phyloP scores from a whole-genome alignment of 2,329 filamentous ascomycete species.

The Fusarium compactum region DNA sequence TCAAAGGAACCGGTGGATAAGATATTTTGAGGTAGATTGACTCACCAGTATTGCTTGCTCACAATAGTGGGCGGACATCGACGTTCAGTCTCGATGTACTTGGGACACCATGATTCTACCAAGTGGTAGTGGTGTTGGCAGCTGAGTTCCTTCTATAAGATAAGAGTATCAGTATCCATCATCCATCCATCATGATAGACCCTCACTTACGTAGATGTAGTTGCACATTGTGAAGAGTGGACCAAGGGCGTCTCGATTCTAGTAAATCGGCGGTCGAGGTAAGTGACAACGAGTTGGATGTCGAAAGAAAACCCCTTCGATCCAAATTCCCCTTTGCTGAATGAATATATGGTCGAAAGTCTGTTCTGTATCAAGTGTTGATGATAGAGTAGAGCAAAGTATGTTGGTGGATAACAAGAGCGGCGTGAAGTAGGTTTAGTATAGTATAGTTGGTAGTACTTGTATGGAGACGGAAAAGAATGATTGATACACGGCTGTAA shows the following conservation, averaged over 20 bases:
- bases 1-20: conserved; percentile 7
- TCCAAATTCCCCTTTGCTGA: background rate
- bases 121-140: conserved; percentile 65
- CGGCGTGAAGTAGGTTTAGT: conserved; percentile 21
- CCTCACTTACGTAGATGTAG: conserved; percentile 60
- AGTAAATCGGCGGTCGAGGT: conserved; percentile 5
- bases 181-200: background rate
- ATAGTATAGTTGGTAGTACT: background rate
- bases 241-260: conserved; percentile 8
- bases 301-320: background rate
- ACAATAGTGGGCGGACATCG: conserved; percentile 58
- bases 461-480: conserved; percentile 2
- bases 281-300: background rate
- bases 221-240: conserved; percentile 59
- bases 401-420: conserved; percentile 14
- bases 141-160: conserved; percentile 61
- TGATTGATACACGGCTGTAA: conserved; percentile 17
- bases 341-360: conserved; percentile 4
- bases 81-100: conserved; percentile 59
- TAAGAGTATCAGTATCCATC: conserved; percentile 22
- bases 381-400: conserved; percentile 4
- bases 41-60: conserved; percentile 61
- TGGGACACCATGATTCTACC: conserved; percentile 60
- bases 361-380: conserved; percentile 14
- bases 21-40: conserved; percentile 19